Conservation (phyloP, 2,329 filamentous ascomycete species). For the Claviceps fusiformis region DNA sequence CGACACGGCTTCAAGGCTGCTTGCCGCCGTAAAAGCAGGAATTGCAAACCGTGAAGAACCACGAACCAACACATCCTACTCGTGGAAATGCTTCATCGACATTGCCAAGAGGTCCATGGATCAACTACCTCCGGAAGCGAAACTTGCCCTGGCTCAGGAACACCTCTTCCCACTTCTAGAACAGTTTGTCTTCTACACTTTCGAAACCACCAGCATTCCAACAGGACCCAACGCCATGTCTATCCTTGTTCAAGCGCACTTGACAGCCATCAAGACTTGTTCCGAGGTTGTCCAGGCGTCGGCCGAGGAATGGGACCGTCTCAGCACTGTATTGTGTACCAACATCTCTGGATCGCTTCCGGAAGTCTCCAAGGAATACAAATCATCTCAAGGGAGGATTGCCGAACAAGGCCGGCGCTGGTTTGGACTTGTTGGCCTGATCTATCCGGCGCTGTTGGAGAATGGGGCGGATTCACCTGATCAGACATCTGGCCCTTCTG, state of each 20-base stretch:
- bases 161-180: conserved; percentile 40
- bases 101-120: conserved; percentile 40
- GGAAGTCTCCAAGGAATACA: conserved; percentile 67
- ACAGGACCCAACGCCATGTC: conserved; percentile 21
- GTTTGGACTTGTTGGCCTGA: conserved; percentile 41
- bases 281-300: conserved; percentile 35
- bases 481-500: conserved; percentile 17
- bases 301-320: conserved; percentile 43
- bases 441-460: conserved; percentile 23
- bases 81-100: conserved; percentile 65
- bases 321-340: conserved; percentile 49
- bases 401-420: conserved; percentile 55
- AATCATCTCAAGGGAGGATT: conserved; percentile 56
- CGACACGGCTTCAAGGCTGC: conserved; percentile 44
- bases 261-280: conserved; percentile 26
- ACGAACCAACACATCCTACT: conserved; percentile 49
- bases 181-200: conserved; percentile 36
- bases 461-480: conserved; percentile 12
- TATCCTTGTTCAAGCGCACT: conserved; percentile 34
- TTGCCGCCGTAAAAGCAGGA: conserved; percentile 56
- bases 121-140: conserved; percentile 31
- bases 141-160: conserved; percentile 31
- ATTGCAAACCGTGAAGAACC: conserved; percentile 64
- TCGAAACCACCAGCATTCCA: conserved; percentile 22
- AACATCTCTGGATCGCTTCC: conserved; percentile 63